A percentile compares a stretch with the other conserved stretches of the same genome.
These are phyloP conservation scores for Amanita molliuscula DNA, from an alignment of 768 basidiomycete species.

Conservation along the genomic window DNA sequence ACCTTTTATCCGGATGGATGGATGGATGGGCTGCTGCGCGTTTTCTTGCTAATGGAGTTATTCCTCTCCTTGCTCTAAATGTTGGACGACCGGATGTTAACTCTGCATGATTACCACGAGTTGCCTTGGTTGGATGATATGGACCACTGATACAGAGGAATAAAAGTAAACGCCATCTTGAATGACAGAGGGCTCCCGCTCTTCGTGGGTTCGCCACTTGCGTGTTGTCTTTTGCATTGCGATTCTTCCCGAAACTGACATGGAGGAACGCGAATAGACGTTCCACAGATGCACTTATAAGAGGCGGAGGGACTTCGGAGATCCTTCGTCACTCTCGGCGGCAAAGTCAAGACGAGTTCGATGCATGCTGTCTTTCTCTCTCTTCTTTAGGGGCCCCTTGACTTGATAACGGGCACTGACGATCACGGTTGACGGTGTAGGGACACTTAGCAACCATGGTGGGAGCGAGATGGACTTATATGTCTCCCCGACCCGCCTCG, in stretches of 20 bases:
- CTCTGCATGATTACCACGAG: not conserved
- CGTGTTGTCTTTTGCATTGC: not conserved
- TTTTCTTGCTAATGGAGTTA: not conserved
- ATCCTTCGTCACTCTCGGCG: not conserved
- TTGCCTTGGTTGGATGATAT: not conserved
- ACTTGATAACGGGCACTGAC: not conserved
- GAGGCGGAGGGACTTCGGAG: not conserved
- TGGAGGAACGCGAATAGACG: not conserved
- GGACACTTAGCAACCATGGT: not conserved
- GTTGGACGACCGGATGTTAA: not conserved
- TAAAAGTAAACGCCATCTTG: not conserved
- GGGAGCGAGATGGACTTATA: not conserved
- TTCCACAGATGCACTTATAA: not conserved
- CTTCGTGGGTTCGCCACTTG: not conserved
- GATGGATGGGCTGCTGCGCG: not conserved
- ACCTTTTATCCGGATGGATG: not conserved
- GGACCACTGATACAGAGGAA: no score
- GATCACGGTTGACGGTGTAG: not conserved
- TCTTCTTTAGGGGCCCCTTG: not conserved
- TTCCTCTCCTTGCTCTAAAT: not conserved
- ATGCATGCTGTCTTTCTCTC: not conserved
- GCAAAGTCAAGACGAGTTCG: not conserved
- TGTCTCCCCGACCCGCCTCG: conserved; percentile 4
- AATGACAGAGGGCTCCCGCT: not conserved
- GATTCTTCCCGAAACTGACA: not conserved